A percentile compares a stretch with the other conserved stretches of the same genome.
Conservation (phyloP, 2,329 filamentous ascomycete species). For the Pseudopyricularia cyperi region DNA sequence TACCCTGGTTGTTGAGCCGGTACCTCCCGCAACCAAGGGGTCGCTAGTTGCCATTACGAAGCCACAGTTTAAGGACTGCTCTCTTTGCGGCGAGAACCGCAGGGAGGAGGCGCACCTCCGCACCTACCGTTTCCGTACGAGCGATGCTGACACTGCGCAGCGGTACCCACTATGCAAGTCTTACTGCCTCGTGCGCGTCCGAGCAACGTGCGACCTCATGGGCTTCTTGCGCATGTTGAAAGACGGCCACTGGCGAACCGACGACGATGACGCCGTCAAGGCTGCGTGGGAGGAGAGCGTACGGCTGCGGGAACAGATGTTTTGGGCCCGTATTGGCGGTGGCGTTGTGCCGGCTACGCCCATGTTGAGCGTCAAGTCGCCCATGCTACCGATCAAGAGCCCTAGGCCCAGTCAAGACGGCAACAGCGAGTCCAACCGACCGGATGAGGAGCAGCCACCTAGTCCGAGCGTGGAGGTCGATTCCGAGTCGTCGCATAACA, state of each 20-base stretch:
- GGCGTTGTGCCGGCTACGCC: constrained; percentile 60
- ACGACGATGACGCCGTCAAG: constrained; percentile 72
- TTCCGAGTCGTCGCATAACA: not conserved
- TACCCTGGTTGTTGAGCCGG: constrained; percentile 78
- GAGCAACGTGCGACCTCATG: constrained; percentile 84
- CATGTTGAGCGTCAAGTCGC: not conserved
- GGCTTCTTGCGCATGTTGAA: constrained; percentile 84
- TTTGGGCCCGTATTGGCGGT: constrained; percentile 87
- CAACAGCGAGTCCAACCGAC: not conserved
- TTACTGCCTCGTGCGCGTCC: constrained; percentile 72
- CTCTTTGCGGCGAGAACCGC: constrained; percentile 76
- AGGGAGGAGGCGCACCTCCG: constrained; percentile 59
- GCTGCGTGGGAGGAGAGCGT: constrained; percentile 93
- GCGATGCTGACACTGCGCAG: constrained; percentile 74
- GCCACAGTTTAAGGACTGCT: constrained; percentile 55
- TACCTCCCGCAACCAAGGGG: constrained; percentile 37
- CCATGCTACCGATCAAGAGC: not conserved
- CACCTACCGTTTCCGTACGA: constrained; percentile 79
- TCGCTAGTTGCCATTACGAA: constrained; percentile 29
- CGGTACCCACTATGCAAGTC: constrained; percentile 72
- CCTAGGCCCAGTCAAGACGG: not conserved
- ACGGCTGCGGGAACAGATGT: constrained; percentile 83
- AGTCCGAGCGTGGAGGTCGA: not conserved
- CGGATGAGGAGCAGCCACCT: not conserved
- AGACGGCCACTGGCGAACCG: constrained; percentile 80